Conservation (phyloP, 768 basidiomycete genomes). For the Mycena haematopus region DNA sequence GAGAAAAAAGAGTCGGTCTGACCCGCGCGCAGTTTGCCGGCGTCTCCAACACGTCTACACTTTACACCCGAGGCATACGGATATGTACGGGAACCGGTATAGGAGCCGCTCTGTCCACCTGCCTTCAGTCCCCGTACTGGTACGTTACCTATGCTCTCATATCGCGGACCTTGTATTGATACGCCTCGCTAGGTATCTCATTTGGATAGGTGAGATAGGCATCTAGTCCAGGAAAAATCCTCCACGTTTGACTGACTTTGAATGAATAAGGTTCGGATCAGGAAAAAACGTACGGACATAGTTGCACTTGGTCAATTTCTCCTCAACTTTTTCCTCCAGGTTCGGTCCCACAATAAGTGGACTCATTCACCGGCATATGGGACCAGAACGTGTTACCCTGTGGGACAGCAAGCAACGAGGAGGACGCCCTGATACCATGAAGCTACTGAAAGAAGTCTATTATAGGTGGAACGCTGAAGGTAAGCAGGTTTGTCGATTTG, state of each 20-base stretch:
- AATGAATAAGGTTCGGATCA: slow-evolving; percentile 71
- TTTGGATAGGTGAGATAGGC: slow-evolving; percentile 68
- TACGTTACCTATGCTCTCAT: slow-evolving; percentile 38
- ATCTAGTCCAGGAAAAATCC: background rate
- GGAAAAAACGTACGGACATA: slow-evolving; percentile 55
- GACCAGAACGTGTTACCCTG: slow-evolving; percentile 73
- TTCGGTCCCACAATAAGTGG: slow-evolving; percentile 71
- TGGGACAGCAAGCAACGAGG: slow-evolving; percentile 82
- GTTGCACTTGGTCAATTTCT: background rate
- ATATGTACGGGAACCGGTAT: slow-evolving; percentile 86
- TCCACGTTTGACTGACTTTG: slow-evolving; percentile 25
- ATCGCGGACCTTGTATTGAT: slow-evolving; percentile 1
- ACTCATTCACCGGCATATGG: slow-evolving; percentile 73
- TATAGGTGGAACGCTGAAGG: slow-evolving; percentile 76
- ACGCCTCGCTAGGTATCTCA: slow-evolving; percentile 61
- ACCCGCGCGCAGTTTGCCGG: slow-evolving; percentile 66
- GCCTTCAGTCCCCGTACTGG: slow-evolving; percentile 79
- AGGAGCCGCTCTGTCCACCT: slow-evolving; percentile 79
- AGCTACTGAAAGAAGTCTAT: slow-evolving; percentile 73
- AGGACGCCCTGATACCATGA: slow-evolving; percentile 80
- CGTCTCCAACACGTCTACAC: slow-evolving; percentile 78
- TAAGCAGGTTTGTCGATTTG: slow-evolving; percentile 30
- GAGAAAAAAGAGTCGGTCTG: slow-evolving; percentile 13
- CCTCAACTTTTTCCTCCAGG: slow-evolving; percentile 47
- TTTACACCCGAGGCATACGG: slow-evolving; percentile 83